Evolutionary conservation across 192 early-diverging fungal genomes (phyloP), one percentile per base, ranked within the genome.

Genomic region (Rhizoclosmatium sp.): DNA sequence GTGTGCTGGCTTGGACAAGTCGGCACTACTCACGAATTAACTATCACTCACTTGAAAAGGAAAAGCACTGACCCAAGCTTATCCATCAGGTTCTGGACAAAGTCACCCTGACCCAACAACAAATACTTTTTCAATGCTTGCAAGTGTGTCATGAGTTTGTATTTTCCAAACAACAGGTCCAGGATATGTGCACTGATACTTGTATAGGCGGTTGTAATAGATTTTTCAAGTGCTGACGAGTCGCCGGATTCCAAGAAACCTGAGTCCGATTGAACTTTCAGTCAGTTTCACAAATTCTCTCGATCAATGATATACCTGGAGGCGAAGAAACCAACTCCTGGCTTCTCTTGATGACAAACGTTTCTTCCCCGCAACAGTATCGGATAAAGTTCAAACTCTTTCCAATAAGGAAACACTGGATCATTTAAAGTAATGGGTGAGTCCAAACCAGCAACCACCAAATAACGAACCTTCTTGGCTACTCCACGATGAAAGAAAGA

Each of bases 91-190:
- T 92, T 89, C 78, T 96, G 94, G 64, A 95, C 92, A 89, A 98
- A 97, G 76, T 99, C 96, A 40, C 96, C 98, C 79, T 98, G 94
- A 69, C 93, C 95, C 14, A 99, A 85, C 56, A 99, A 81, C 44
- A 99, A 83, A 77, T 98, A 98, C 59, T 92, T 84, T 51, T 97
- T 95, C 49, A 99, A 82, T 3, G 95, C 96, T 58, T 84, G 81
- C 31, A 99, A 84, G 75, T 98, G 96, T 12, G 95, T 93, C 81
- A 93, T 89, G 5, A 99, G 83, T 62, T 92, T 91, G 82, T 93
- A 97, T 73, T 92, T 93, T 14, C 84, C 83, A 21, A 90, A 89
- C n/a, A 99, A 82, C 47, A 95, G 84, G 60, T 91, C 85, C 68
- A 97, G 85, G n/a, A 98, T 85, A n/a, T 92, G 87, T 62, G 87